phyloP scores from a whole-genome alignment of 441 rosid genomes.

The Gossypium schwendimanii region DNA sequence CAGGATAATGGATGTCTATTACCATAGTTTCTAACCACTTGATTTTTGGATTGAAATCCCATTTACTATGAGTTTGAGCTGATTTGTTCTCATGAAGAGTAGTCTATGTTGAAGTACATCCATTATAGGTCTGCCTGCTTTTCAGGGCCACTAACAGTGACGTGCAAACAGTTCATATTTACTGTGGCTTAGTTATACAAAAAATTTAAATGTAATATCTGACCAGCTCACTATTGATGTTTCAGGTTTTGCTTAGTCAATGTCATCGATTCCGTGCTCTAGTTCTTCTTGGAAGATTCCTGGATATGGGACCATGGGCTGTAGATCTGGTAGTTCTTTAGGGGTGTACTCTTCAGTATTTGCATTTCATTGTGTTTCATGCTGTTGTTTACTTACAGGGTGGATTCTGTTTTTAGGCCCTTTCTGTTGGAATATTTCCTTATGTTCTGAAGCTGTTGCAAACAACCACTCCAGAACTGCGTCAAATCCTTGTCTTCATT shows the following conservation, averaged over 20 bases:
- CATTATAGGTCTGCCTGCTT: not conserved
- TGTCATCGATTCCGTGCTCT: conserved; percentile 95
- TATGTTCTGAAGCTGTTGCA: conserved; percentile 91
- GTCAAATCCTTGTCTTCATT: conserved; percentile 95
- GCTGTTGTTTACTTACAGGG: conserved; percentile 16
- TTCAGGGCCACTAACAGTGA: not conserved
- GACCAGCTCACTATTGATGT: conserved; percentile 17
- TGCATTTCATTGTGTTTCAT: conserved; percentile 15
- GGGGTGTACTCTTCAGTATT: conserved; percentile 13
- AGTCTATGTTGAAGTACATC: not conserved
- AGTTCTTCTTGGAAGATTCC: conserved; percentile 96
- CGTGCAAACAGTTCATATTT: not conserved
- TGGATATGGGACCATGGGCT: conserved; percentile 99
- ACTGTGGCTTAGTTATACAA: not conserved
- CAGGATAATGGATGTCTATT: not conserved
- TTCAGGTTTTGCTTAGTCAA: conserved; percentile 96
- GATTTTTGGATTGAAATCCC: not conserved
- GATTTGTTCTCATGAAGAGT: not conserved
- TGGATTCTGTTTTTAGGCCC: conserved; percentile 51
- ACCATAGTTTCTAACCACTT: not conserved
- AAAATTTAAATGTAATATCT: not conserved
- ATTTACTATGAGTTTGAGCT: not conserved
- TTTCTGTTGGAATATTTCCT: conserved; percentile 99
- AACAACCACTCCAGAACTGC: conserved; percentile 87
- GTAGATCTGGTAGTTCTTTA: conserved; percentile 77